phyloP scores from a whole-genome alignment of 352 stramenopile genomes.

The Elongisporangium anandrum region DNA sequence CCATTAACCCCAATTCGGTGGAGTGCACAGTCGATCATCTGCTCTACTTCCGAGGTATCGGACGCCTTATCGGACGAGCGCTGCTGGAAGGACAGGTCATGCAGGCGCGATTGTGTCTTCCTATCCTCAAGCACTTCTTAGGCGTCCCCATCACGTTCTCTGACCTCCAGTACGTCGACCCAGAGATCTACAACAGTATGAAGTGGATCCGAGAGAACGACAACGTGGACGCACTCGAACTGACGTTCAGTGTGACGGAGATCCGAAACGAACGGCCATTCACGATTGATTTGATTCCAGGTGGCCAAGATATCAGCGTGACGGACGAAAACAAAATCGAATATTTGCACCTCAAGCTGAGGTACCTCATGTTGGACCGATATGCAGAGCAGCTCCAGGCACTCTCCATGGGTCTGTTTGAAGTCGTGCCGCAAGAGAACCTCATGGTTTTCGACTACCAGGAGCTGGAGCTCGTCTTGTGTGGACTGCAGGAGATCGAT shows the following conservation, averaged over 20 bases:
- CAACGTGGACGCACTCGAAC: slow-evolving; percentile 53
- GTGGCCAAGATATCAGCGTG: slow-evolving; percentile 68
- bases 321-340: slow-evolving; percentile 95
- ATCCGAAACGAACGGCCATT: slow-evolving; percentile 50
- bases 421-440: slow-evolving; percentile 95
- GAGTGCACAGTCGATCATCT: slow-evolving; percentile 69
- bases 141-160: slow-evolving; percentile 81
- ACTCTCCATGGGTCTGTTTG: slow-evolving; percentile 91
- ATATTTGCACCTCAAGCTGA: slow-evolving; percentile 92
- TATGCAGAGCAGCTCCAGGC: slow-evolving; percentile 90
- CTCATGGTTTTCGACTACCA: slow-evolving; percentile 98
- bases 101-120: slow-evolving; percentile 60
- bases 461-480: slow-evolving; percentile 90
- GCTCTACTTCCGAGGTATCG: slow-evolving; percentile 86
- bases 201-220: slow-evolving; percentile 68
- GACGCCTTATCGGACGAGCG: slow-evolving; percentile 58
- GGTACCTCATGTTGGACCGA: slow-evolving; percentile 94
- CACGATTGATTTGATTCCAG: slow-evolving; percentile 56
- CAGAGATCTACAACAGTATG: slow-evolving; percentile 76
- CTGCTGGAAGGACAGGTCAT: slow-evolving; percentile 76
- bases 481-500: slow-evolving; percentile 83
- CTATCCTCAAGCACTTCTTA: slow-evolving; percentile 78
- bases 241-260: slow-evolving; percentile 76
- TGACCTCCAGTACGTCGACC: slow-evolving; percentile 77
- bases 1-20: slow-evolving; percentile 74